phyloP scores from a whole-genome alignment of 1,139 yeast genomes.

The Blastobotrys arbuscula region DNA sequence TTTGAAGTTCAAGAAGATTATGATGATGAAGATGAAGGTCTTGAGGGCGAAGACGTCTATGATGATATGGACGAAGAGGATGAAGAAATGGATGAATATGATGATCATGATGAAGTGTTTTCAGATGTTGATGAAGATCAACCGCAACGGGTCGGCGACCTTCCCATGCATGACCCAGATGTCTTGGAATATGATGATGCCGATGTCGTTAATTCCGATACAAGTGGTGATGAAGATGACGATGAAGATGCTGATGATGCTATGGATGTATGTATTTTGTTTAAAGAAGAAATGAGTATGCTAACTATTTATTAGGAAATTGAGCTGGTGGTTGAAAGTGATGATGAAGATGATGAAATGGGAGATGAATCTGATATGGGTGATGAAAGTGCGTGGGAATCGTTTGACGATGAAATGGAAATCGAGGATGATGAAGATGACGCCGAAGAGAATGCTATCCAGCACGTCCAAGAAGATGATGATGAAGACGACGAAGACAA shows the following conservation, averaged over 20 bases:
- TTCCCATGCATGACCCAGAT: conserved; percentile 28
- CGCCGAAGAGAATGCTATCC: conserved; percentile 7
- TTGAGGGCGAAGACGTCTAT: conserved; percentile 37
- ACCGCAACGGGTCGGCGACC: conserved; percentile 13
- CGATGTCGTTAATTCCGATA: conserved; percentile 34
- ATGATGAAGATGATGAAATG: conserved; percentile 35
- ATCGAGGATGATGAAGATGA: conserved; percentile 26
- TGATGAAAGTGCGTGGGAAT: conserved; percentile 27
- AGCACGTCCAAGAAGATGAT: conserved; percentile 22
- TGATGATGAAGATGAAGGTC: conserved; percentile 42
- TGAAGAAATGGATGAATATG: conserved; percentile 31
- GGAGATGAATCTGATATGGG: conserved; percentile 35
- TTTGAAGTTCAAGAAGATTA: conserved; percentile 77
- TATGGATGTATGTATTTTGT: conserved; percentile 28
- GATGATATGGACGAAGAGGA: conserved; percentile 31
- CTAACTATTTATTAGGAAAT: conserved; percentile 16
- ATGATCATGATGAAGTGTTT: conserved; percentile 29
- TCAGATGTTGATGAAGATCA: conserved; percentile 34
- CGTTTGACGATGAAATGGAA: conserved; percentile 28
- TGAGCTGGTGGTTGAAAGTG: conserved; percentile 26
- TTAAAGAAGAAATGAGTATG: not conserved
- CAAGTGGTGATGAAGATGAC: conserved; percentile 27
- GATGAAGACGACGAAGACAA: conserved; percentile 6
- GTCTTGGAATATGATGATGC: conserved; percentile 24
- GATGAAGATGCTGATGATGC: conserved; percentile 31